Base-by-base conservation (phyloP, 1,284 basidiomycete species). In the Phlebopus sp. region DNA sequence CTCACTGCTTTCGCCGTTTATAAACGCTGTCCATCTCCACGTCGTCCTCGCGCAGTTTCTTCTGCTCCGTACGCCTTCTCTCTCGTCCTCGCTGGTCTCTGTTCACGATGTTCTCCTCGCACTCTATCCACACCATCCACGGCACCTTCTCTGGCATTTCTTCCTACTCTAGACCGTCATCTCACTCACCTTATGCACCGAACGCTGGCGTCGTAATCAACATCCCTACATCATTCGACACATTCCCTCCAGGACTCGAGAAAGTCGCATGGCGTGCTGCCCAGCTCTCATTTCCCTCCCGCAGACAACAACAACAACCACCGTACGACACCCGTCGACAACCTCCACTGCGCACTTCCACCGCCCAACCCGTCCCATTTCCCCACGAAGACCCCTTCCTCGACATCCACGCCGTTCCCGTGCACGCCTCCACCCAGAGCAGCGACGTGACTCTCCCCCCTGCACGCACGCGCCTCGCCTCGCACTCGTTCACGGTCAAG, bases 111-210 rank as follows among this genome's bases (percentile, higher is more conserved):
- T 63, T 53, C 11, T 52, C 66, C 37, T 9, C 59, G n/a, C 66
- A 62, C 50, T 52, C 54, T 23, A 57, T 68, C 29, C 63, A 67
- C 39, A 63, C 62, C 48, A 67, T 64, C 40, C 62, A 64, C 31
- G 62, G 62, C 18, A 57, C 63, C 2, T 62, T 67, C 34, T 60
- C 62, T 38, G 62, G 62, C 36, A 52, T 67, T 18, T 49, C 60
- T 23, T 51, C 62, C 2, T 55, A 52, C 31, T 46, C 48, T 44
- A 51, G 44, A 50, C 29, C 35, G 25, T 30, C 51, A 21, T 13
- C 50, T 15, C 54, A 37, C 37, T 34, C 47, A 42, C 31, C 53
- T 31, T 57, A 52, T n/a, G 37, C 50, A 41, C 34, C 35, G 57
- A 53, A 64, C 57, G 62, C 58, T 51, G 54, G 63, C 58, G 59